phyloP scores from a whole-genome alignment of 2,329 filamentous ascomycete genomes.

The Helminthosporium solani region DNA sequence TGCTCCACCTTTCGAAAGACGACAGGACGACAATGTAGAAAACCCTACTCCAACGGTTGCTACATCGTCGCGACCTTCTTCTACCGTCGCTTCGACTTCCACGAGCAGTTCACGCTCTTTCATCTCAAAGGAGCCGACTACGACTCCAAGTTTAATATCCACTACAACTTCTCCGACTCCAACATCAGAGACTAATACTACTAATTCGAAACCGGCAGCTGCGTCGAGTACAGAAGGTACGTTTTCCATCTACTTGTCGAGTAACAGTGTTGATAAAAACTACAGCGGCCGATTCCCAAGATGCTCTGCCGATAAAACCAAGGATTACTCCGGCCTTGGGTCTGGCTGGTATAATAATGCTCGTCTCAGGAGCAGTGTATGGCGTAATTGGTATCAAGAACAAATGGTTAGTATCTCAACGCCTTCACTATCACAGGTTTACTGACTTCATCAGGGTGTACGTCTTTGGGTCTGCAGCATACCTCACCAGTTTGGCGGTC shows the following conservation, averaged over 20 bases:
- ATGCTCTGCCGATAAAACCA: constrained; percentile 67
- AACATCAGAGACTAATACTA: constrained; percentile 13
- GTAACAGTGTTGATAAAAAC: neutral
- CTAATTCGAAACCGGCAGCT: constrained; percentile 15
- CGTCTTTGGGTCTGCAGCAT: constrained; percentile 72
- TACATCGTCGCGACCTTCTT: constrained; percentile 17
- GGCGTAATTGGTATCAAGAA: constrained; percentile 81
- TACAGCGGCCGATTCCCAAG: constrained; percentile 10
- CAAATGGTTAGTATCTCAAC: constrained; percentile 51
- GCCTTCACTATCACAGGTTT: neutral
- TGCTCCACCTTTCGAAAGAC: constrained; percentile 21
- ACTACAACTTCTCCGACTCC: constrained; percentile 8
- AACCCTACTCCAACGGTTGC: constrained; percentile 12
- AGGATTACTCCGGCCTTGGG: constrained; percentile 77
- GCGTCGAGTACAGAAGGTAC: constrained; percentile 25
- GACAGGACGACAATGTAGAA: constrained; percentile 30
- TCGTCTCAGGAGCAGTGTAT: constrained; percentile 70
- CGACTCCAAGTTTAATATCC: constrained; percentile 13
- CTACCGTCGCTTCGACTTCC: constrained; percentile 16
- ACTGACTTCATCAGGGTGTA: constrained; percentile 37
- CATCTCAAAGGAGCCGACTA: constrained; percentile 12
- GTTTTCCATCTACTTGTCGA: neutral
- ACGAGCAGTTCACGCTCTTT: constrained; percentile 13
- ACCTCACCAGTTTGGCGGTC: constrained; percentile 70
- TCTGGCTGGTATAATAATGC: constrained; percentile 73